Base-by-base conservation (phyloP, 202 grass and related monocot species). In the Zizania palustris region DNA sequence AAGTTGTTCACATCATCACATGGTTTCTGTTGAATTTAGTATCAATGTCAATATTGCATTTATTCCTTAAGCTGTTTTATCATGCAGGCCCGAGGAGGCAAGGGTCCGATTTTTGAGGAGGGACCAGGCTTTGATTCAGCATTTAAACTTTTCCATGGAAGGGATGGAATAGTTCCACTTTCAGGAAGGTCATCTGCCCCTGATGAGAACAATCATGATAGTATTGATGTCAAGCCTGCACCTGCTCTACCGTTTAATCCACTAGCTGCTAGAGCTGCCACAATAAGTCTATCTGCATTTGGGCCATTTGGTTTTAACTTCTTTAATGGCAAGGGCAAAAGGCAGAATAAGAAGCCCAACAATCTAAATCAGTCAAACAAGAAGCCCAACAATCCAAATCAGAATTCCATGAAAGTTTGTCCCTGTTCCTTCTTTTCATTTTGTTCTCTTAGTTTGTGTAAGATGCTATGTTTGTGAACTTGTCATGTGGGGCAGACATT, bases 21-120 rank as follows among this genome's bases (percentile, higher is more conserved):
- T 79, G 36, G 38, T 21, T 21, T 54, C 75, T 16, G 9, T 72
- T 55, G 12, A 63, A 14, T 39, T 11, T 21, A 60, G 3, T 15
- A 75, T 64, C 13, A 60, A 38, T 55, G 21, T 67, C 14, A 59
- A 38, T 16, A 8, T 4, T 67, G 39, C 41, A 16, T 35, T 61
- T 46, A 42, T 77, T 81, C n/a, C 37, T 76, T 81, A 80, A 56
- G 45, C 43, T 59, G 18, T 63, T 13, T 2, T 45, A 45, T 73
- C 87, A 2, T 86, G 62, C 80, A 95, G 91, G 80, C 62, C 45
- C 67, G 38, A 71, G 91, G 83, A 82, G 83, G 78, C 36, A 95
- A 87, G 58, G 89, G 89, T 80, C 96, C 92, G 15, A 98, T 94
- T 73, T 98, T 97, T 86, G 95, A 98, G 83, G 95, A 98, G 65